These are phyloP conservation scores for Ceratobasidium sp. DNA, from an alignment of 1,284 basidiomycete genomes.

Conservation along the genomic window DNA sequence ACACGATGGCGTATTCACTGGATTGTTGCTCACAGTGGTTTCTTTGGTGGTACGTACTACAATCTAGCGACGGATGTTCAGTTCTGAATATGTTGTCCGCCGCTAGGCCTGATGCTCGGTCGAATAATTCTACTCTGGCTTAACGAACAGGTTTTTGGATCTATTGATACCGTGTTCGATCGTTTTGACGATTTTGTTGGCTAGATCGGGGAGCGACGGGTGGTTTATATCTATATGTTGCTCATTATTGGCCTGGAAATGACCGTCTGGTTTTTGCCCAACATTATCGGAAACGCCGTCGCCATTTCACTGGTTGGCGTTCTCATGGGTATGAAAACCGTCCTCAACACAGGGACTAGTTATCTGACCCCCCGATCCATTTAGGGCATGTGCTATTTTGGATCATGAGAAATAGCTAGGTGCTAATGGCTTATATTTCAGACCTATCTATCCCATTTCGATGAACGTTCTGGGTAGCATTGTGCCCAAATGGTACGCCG, in stretches of 20 bases:
- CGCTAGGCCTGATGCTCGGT: slow-evolving; percentile 67
- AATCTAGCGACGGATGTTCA: neutral
- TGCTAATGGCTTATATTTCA: neutral
- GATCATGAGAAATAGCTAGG: neutral
- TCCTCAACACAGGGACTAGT: neutral
- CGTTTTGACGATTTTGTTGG: slow-evolving; percentile 5
- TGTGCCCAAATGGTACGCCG: slow-evolving; percentile 27
- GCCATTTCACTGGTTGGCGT: slow-evolving; percentile 59
- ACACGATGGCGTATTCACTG: slow-evolving; percentile 54
- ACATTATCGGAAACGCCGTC: slow-evolving; percentile 58
- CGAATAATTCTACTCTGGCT: slow-evolving; percentile 69
- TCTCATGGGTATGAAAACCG: slow-evolving; percentile 14
- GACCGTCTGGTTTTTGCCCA: slow-evolving; percentile 58
- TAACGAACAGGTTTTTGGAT: slow-evolving; percentile 63
- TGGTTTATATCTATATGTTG: slow-evolving; percentile 65
- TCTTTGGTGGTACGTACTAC: slow-evolving; percentile 61
- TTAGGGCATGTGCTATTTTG: slow-evolving; percentile 16
- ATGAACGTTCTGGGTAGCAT: slow-evolving; percentile 26
- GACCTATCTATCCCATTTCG: slow-evolving; percentile 24
- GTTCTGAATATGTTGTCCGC: neutral
- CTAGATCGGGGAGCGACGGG: slow-evolving; percentile 68
- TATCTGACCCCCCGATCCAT: neutral
- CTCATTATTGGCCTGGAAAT: slow-evolving; percentile 64
- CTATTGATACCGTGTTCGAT: slow-evolving; percentile 29
- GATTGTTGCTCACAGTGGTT: slow-evolving; percentile 49